Evolutionary conservation across 441 rosid genomes (phyloP), one percentile per base, ranked within the genome.

Genomic region (Gossypium laxum): DNA sequence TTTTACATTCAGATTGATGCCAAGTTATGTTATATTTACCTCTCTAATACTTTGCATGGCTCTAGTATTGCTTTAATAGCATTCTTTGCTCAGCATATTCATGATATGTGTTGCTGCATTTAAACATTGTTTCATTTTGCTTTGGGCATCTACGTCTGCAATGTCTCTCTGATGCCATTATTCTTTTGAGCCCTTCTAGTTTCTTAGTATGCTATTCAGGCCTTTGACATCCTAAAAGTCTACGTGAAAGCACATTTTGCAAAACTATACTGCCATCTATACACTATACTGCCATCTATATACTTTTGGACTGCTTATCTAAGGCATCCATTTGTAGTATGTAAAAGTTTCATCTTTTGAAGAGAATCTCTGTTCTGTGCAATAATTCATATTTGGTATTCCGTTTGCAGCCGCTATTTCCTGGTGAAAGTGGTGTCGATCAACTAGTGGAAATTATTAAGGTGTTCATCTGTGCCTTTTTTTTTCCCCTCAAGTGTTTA

Each of bases 351-450:
- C 2, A 7, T 61, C 3, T 32, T 14, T 30, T 30, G 43, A 14
- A 15, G 41, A 34, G 41, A 61, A 47, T n/a, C 48, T 7, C 14
- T 61, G 26, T 61, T 34, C 12, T 6, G 17, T 14, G 18, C 21
- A 59, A 32, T 32, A 32, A 7, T 15, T 15, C 70, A 45, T 5
- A 30, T 30, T 72, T 4, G 7, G 5, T 74, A 3, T 70, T 67
- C 56, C 51, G 45, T 65, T 51, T 85, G 79, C 86, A 91, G 98
- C 98, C 98, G 18, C 69, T 92, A 22, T 92, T 92, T 83, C 96
- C 96, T 0, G 98, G 96, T 68, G 98, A 88, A 76, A 90, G 93
- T 83, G 93, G 98, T 52, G 91, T 89, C 43, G 98, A 90, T 77
- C 98, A 91, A 80, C 86, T 88, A 70, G 93, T 91, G 62, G 98